A percentile compares a stretch with the other conserved stretches of the same genome.
These are phyloP conservation scores for Urochloa ruziziensis DNA, from an alignment of 176 grass and related monocot species.

Conservation along the genomic window DNA sequence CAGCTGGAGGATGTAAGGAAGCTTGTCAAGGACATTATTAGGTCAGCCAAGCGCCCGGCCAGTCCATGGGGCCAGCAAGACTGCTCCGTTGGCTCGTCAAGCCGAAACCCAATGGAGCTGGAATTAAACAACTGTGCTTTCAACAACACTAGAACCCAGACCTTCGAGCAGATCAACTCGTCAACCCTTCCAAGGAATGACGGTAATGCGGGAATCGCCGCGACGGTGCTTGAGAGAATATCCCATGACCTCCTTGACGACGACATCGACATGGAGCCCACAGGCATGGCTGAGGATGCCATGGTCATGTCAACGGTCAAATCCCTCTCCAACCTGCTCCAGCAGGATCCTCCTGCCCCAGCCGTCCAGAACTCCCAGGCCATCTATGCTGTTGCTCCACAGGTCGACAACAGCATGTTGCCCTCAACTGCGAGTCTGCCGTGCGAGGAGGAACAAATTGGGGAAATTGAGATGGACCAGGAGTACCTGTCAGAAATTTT, in stretches of 20 bases:
- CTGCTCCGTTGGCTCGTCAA: not conserved
- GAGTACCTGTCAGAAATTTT: not conserved
- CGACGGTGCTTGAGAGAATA: slow-evolving; percentile 33
- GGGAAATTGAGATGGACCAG: not conserved
- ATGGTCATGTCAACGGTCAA: slow-evolving; percentile 50
- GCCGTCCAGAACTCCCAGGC: not conserved
- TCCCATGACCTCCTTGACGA: slow-evolving; percentile 41
- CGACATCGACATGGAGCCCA: not conserved
- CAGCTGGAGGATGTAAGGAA: not conserved
- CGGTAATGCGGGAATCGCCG: not conserved
- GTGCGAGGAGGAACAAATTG: not conserved
- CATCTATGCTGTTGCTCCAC: not conserved
- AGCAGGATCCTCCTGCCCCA: not conserved
- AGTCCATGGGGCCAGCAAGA: not conserved
- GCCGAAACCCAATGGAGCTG: not conserved
- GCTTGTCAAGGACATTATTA: not conserved
- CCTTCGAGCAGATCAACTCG: slow-evolving; percentile 21
- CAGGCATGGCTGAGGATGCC: slow-evolving; percentile 21
- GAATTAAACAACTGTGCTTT: not conserved
- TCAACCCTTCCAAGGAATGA: not conserved
- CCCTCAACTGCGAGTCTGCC: not conserved
- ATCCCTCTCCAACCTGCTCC: slow-evolving; percentile 50
- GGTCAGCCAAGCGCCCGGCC: not conserved
- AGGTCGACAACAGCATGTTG: not conserved
- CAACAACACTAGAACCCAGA: not conserved